These are phyloP conservation scores for Rhynchosporium secalis DNA, from an alignment of 2,329 filamentous ascomycete species.

Conservation along the genomic window DNA sequence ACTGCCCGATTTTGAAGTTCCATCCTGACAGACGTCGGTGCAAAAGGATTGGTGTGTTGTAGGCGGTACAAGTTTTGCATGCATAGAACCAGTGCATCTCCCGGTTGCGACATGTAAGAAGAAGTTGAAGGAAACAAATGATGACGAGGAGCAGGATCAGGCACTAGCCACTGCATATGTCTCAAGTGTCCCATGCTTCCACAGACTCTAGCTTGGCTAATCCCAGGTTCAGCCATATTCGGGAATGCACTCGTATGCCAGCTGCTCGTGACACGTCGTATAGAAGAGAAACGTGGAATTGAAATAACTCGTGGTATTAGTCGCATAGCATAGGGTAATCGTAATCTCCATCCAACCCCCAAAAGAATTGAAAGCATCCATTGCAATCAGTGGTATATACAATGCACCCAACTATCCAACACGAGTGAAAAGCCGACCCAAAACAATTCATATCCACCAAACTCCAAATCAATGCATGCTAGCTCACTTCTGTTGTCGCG, in stretches of 20 bases:
- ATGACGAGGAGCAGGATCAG: too few species aligned
- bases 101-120: too few species aligned
- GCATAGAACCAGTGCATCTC: too few species aligned
- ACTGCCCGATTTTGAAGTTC: not conserved
- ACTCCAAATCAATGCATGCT: constrained; percentile 21
- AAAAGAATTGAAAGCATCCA: constrained; percentile 6
- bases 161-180: too few species aligned
- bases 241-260: not conserved
- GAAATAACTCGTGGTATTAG: constrained; percentile 5
- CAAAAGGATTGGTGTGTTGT: too few species aligned
- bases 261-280: not conserved
- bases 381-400: constrained; percentile 34
- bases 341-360: not conserved
- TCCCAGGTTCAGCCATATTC: not conserved
- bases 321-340: constrained; percentile 1
- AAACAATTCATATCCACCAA: constrained; percentile 17
- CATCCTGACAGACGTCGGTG: not conserved
- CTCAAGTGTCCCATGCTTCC: not conserved
- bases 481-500: constrained; percentile 17
- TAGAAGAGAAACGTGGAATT: constrained; percentile 6
- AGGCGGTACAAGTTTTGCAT: too few species aligned
- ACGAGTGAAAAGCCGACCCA: constrained; percentile 19
- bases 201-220: not conserved
- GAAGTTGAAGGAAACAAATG: too few species aligned
- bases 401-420: constrained; percentile 27